Evolutionary conservation across 805 yeast species (phyloP), one percentile per base, ranked within the genome.

Genomic region (Candida nemodendra): DNA sequence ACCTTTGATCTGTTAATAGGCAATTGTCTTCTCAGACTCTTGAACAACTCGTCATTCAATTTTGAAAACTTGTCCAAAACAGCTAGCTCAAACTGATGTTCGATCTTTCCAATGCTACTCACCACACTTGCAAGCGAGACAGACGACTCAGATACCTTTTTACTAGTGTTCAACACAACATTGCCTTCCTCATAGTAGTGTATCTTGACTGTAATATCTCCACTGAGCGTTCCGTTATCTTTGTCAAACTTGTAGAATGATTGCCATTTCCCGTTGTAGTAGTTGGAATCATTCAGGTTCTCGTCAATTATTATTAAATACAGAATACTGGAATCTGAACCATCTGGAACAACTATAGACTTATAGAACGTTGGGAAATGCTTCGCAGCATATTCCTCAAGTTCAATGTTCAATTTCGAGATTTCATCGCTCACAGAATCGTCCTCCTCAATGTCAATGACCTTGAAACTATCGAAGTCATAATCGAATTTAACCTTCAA

Each of bases 121-220:
- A 79, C 62, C 3, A 63, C 53, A 3, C 57, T 59, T 2, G 39
- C 39, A 2, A 50, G 38, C 7, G 45, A 44, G 3, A 48, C 45
- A 31, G 37, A 30, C n/a, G 53, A 37, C 16, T 60, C 64, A 5
- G 50, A 52, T 1, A 74, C 48, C 4, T 53, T 50, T 41, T 70
- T 66, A 6, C 47, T 45, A 2, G 80, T 68, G 44, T 76, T 79
- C 53, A 93, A 74, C 36, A 91, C 74, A 14, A 91, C 98, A 55
- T 91, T 91, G 21, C 99, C 99, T 51, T 91, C 98, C 64, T 91
- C 99, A 59, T 76, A 93, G 61, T 90, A 93, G 62, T 91, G 99
- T 27, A 90, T 83, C 48, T 86, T 90, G 22, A 89, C 72, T 15
- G 59, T 61, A 24, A 87, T 71, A 5, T 58, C 56, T 4, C 95